phyloP scores from a whole-genome alignment of 163 green algal genomes.

The Coccomyxa subellipsoidea region DNA sequence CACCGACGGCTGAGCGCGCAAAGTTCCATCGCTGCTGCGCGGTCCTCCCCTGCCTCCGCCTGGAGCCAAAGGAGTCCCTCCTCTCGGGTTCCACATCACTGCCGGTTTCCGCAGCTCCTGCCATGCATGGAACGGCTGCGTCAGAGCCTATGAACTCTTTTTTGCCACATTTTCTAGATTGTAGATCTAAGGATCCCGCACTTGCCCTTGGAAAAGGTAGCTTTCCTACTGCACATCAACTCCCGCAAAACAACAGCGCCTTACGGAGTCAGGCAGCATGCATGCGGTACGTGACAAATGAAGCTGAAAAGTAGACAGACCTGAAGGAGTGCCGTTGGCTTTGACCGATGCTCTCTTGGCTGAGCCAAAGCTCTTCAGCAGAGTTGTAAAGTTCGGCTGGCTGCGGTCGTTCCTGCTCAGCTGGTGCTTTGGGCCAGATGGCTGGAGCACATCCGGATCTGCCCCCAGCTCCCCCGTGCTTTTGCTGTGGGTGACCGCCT shows the following conservation, averaged over 20 bases:
- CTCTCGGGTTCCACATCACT: not conserved
- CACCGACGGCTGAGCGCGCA: not conserved
- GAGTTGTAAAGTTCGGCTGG: not conserved
- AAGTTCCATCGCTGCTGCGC: not conserved
- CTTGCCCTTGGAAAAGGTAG: no score
- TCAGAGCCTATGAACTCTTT: no score
- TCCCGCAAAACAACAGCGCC: no score
- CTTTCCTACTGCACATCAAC: no score
- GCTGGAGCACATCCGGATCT: not conserved
- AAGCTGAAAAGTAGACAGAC: not conserved
- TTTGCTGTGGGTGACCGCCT: not conserved
- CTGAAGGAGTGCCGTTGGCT: not conserved
- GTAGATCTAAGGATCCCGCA: no score
- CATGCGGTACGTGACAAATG: not conserved
- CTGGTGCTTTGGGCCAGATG: not conserved
- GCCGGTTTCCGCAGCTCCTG: not conserved
- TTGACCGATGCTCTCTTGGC: not conserved
- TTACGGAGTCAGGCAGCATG: no score
- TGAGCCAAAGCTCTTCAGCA: not conserved
- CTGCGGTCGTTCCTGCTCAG: not conserved
- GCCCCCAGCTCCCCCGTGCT: not conserved
- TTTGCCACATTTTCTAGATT: no score
- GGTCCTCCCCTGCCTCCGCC: not conserved
- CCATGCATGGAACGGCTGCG: no score
- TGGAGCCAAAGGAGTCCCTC: not conserved